Evolutionary conservation across 148 eudicot species (phyloP), one percentile per base, ranked within the genome.

Genomic region (Polygonum aviculare): DNA sequence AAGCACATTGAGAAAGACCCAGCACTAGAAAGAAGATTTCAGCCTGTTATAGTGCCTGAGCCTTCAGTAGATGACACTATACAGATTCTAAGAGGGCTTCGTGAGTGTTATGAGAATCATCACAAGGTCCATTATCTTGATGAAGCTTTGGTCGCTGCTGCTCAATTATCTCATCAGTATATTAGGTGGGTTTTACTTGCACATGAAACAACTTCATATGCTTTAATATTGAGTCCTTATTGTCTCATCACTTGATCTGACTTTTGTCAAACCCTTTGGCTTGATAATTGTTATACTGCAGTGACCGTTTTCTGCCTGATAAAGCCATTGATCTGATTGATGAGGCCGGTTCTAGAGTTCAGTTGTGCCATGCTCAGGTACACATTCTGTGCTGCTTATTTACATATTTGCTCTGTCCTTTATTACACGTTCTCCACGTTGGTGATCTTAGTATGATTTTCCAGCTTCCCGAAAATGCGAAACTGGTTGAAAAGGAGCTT

Each of bases 1-100:
- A 90, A 91, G 77, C 98, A 91, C 78, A 91, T 93, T 50, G 98
- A 93, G 82, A 93, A 90, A 84, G 98, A 91, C 76, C 94, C 98
- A 16, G 94, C 98, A 33, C 70, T 91, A 10, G 98, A 93, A 77
- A 87, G 98, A 49, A 49, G 52, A 9, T 49, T 49, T 49, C 52
- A 49, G 12, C 52, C 52, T 0, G 2, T 49, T 49, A 49, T 12
- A 3, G 52, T 49, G 70, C 98, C 98, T 5, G 98, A 94, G 78
- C 98, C 98, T 40, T 81, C 97, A 49, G 95, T 91, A 40, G 98
- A 88, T 76, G 98, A 94, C 84, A 85, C 91, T 41, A 86, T 94
- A 73, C 93, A 90, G 82, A 94, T 94, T 67, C 80, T 94, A 75
- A 91, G 77, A 81, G 98, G 98, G 36, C 90, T 94, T 67, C 87